These are phyloP conservation scores for Cryptosporidium muris DNA, from an alignment of 169 alveolate species.

Conservation along the genomic window DNA sequence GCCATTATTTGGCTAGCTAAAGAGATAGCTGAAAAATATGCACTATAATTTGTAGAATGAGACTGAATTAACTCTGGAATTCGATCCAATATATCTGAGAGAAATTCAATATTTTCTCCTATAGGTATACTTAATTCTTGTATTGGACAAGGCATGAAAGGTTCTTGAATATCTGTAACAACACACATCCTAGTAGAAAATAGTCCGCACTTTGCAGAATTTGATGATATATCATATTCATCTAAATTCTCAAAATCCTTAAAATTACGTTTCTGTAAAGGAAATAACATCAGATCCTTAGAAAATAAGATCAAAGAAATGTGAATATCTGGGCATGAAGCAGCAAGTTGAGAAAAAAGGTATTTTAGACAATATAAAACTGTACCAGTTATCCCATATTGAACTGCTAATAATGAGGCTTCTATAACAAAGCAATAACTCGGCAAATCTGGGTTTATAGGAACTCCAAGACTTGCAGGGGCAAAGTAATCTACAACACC, in stretches of 20 bases:
- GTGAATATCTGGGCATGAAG: slow-evolving; percentile 26
- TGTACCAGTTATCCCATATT: slow-evolving; percentile 20
- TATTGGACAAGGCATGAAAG: slow-evolving; percentile 57
- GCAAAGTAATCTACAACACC: slow-evolving; percentile 70
- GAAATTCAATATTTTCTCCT: slow-evolving; percentile 17
- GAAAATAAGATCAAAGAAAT: slow-evolving; percentile 43
- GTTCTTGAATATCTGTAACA: slow-evolving; percentile 44
- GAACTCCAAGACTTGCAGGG: slow-evolving; percentile 56
- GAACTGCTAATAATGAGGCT: slow-evolving; percentile 43
- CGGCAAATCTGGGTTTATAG: slow-evolving; percentile 52
- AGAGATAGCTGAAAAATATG: slow-evolving; percentile 56
- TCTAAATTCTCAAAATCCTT: neutral
- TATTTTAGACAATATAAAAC: slow-evolving; percentile 46
- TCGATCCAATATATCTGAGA: slow-evolving; percentile 27
- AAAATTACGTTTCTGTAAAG: slow-evolving; percentile 8
- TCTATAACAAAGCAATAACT: slow-evolving; percentile 66
- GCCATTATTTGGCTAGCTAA: slow-evolving; percentile 51
- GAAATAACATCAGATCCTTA: slow-evolving; percentile 45
- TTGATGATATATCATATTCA: too few species aligned
- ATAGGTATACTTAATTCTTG: slow-evolving; percentile 55
- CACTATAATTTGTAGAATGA: slow-evolving; percentile 57
- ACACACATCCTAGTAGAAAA: slow-evolving; percentile 37
- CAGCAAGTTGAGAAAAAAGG: slow-evolving; percentile 19
- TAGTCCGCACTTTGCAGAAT: too few species aligned
- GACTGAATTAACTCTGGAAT: slow-evolving; percentile 10